phyloP scores from a whole-genome alignment of 495 filamentous ascomycete species.

The Geopyxis carbonaria region DNA sequence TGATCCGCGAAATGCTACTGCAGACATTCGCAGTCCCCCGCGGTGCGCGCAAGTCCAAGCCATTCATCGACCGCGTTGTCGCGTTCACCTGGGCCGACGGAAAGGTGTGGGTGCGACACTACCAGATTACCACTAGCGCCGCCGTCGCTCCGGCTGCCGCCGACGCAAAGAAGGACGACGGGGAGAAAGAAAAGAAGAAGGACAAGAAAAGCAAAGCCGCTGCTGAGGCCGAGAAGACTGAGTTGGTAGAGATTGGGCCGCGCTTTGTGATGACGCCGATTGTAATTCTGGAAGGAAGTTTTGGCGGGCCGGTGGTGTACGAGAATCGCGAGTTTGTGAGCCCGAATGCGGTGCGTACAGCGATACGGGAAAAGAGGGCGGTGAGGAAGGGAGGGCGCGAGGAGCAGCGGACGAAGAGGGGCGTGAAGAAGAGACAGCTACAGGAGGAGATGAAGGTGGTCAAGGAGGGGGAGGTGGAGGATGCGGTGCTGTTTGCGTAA shows the following conservation, averaged over 20 bases:
- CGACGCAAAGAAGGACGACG: constrained; percentile 27
- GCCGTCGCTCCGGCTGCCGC: constrained; percentile 15
- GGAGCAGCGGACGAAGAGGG: constrained; percentile 53
- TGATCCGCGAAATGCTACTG: constrained; percentile 73
- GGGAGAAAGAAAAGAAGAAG: constrained; percentile 24
- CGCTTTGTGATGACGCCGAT: constrained; percentile 92
- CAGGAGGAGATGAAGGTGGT: constrained; percentile 53
- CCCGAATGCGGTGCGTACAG: constrained; percentile 81
- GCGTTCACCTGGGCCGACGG: constrained; percentile 82
- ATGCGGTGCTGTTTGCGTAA: constrained; percentile 54
- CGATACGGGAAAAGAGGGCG: constrained; percentile 57
- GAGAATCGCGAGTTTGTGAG: constrained; percentile 97
- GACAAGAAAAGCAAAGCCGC: constrained; percentile 19
- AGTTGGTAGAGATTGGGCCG: constrained; percentile 86
- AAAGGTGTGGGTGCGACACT: constrained; percentile 92
- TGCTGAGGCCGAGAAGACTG: constrained; percentile 46
- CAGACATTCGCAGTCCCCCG: constrained; percentile 91
- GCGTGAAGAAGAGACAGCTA: constrained; percentile 56
- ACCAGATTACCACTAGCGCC: constrained; percentile 56
- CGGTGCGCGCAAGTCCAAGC: constrained; percentile 72
- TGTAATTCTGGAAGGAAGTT: constrained; percentile 84
- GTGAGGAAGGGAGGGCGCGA: constrained; percentile 52
- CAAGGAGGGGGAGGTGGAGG: constrained; percentile 54
- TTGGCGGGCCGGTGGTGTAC: constrained; percentile 92
- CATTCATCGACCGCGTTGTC: constrained; percentile 90